Percentiles rank a stretch among this genome's conserved stretches.
These are phyloP conservation scores for Linum usitatissimum DNA, from an alignment of 345 rosid species.

Conservation along the genomic window DNA sequence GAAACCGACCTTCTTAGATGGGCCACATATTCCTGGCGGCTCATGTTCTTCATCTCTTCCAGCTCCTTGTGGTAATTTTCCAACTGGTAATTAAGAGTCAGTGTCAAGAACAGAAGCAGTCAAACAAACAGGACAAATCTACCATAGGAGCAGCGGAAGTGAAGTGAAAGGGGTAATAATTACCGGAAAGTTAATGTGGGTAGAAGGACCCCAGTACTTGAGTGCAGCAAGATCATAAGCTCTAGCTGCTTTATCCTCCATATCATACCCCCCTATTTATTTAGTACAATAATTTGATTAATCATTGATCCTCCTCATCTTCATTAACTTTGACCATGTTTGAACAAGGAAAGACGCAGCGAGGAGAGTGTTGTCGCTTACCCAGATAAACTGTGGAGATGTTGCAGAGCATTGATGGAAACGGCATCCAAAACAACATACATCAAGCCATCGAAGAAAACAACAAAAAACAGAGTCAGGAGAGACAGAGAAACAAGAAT, in stretches of 20 bases:
- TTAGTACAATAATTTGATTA: not conserved
- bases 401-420: constrained; percentile 19
- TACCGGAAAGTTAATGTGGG: constrained; percentile 70
- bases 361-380: constrained; percentile 17
- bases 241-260: constrained; percentile 82
- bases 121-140: too few species aligned
- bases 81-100: constrained; percentile 25
- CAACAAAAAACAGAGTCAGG: constrained; percentile 25
- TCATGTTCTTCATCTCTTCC: constrained; percentile 74
- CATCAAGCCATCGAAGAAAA: constrained; percentile 9
- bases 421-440: constrained; percentile 18
- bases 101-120: too few species aligned
- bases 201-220: constrained; percentile 77
- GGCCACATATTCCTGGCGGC: constrained; percentile 72
- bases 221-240: constrained; percentile 83
- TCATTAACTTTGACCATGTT: not conserved
- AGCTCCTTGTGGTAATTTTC: constrained; percentile 50
- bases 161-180: not conserved
- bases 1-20: constrained; percentile 50
- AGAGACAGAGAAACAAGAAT: constrained; percentile 7
- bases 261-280: constrained; percentile 65
- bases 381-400: constrained; percentile 58
- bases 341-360: not conserved
- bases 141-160: too few species aligned
- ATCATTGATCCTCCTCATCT: too few species aligned